Percentiles rank a stretch among this genome's conserved stretches.
Evolutionary conservation across 306 rosid genomes (phyloP).

Genomic region (Inga leiocalycina): DNA sequence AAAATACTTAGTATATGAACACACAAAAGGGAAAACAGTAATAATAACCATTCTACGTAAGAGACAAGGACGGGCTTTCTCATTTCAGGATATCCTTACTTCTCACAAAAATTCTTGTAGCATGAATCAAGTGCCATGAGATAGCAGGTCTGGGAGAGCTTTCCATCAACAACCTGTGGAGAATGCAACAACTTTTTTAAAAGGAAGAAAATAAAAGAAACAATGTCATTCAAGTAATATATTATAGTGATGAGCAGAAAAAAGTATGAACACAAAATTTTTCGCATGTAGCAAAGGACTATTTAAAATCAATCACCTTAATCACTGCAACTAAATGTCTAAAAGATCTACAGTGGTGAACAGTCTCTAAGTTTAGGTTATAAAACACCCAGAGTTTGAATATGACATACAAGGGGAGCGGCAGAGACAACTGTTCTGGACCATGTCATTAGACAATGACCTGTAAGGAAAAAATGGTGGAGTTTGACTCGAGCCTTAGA

Average conservation of each 20-base stretch:
- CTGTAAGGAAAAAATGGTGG: not conserved
- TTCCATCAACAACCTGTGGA: constrained; percentile 80
- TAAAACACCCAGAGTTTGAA: not conserved
- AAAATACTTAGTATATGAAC: constrained; percentile 14
- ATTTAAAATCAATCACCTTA: not conserved
- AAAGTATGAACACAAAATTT: not conserved
- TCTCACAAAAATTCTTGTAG: constrained; percentile 62
- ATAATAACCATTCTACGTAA: not conserved
- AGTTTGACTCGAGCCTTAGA: not conserved
- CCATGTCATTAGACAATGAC: not conserved
- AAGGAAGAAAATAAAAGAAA: not conserved
- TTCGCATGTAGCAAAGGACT: not conserved
- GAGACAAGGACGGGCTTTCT: not conserved
- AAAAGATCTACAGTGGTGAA: not conserved
- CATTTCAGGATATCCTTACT: constrained; percentile 47
- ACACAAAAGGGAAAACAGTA: not conserved
- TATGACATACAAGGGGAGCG: not conserved
- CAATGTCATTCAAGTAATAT: not conserved
- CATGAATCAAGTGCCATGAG: constrained; percentile 87
- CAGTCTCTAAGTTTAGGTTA: not conserved
- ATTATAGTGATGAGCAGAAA: not conserved
- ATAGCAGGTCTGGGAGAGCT: constrained; percentile 84
- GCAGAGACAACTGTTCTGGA: not conserved
- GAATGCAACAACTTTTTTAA: not conserved
- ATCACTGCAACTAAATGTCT: not conserved